phyloP scores from a whole-genome alignment of 768 basidiomycete genomes.

The Termitomyces sp. region DNA sequence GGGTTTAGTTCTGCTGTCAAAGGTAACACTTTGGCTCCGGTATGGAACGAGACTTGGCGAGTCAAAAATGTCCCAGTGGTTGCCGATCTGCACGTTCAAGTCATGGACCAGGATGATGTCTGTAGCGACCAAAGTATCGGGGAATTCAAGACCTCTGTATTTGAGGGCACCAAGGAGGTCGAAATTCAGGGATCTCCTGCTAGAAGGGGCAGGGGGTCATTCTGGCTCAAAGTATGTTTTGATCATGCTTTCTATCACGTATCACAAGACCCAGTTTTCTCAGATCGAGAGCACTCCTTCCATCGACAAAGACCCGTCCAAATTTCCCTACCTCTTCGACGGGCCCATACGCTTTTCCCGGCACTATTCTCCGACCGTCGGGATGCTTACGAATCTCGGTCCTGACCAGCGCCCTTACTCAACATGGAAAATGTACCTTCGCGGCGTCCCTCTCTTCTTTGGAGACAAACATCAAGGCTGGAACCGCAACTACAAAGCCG shows the following conservation, averaged over 20 bases:
- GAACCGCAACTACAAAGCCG: conserved; percentile 66
- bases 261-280: background rate
- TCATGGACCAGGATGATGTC: conserved; percentile 70
- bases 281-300: conserved; percentile 54
- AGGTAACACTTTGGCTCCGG: conserved; percentile 50
- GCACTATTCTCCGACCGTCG: conserved; percentile 70
- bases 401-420: conserved; percentile 60
- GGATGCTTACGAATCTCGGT: conserved; percentile 57
- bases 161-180: conserved; percentile 59
- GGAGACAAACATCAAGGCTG: conserved; percentile 59
- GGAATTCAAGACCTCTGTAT: conserved; percentile 50
- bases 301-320: conserved; percentile 30
- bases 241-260: background rate
- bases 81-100: conserved; percentile 56
- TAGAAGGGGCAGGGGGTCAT: conserved; percentile 51
- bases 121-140: conserved; percentile 62
- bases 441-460: conserved; percentile 57
- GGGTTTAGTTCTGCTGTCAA: conserved; percentile 61
- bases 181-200: conserved; percentile 55
- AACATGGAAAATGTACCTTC: conserved; percentile 76
- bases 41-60: conserved; percentile 76
- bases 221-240: conserved; percentile 61
- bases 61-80: conserved; percentile 68
- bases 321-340: conserved; percentile 62
- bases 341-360: conserved; percentile 71